Base-by-base conservation (phyloP, 1,284 basidiomycete genomes). In the Melampsora larici-populina region DNA sequence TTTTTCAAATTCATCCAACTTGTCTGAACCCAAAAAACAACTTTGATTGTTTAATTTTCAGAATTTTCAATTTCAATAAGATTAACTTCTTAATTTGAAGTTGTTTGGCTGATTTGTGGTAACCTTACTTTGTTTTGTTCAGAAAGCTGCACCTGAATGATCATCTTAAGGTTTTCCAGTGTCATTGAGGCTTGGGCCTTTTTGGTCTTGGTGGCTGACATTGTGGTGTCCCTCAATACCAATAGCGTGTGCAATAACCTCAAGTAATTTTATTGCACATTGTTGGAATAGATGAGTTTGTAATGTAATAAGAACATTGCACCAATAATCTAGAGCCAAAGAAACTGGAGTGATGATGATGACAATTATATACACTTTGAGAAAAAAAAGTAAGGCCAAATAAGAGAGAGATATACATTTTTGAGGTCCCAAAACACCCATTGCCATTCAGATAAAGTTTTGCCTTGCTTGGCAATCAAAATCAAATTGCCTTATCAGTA, bases 241-340 rank as follows among this genome's bases (percentile, higher is more conserved):
- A n/a, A 2, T 29, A 49, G 11, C 29, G 24, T 26, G 15, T 24
- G 67, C 46, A 48, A 69, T 49, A 29, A 69, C 55, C 29, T 17
- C 26, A 21, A 70, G 24, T 33, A 70, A 29, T 36, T 9, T 58
- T 6, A 70, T 70, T 3, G 67, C 67, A 24, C 49, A 51, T 24
- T 29, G 6, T 51, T 26, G 49, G 3, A 69, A 24, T 7, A 49
- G 24, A 31, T 29, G 31, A n/a, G 33, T n/a, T 31, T 69, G 43
- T 8, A 29, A 15, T 48, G 48, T 51, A 26, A 51, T 29, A 11
- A 29, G 67, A 31, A 69, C 13, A 49, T 26, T 26, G 31, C 21
- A 21, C 67, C 67, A 69, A 29, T 69, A 51, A 11, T 17, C 2
- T 4, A 69, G 46, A 4, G 67, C 67, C 6, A n/a, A n/a, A n/a